Percentiles rank a stretch among this genome's conserved stretches.
phyloP scores from a whole-genome alignment of 805 yeast species.

The Metschnikowia henanensis region DNA sequence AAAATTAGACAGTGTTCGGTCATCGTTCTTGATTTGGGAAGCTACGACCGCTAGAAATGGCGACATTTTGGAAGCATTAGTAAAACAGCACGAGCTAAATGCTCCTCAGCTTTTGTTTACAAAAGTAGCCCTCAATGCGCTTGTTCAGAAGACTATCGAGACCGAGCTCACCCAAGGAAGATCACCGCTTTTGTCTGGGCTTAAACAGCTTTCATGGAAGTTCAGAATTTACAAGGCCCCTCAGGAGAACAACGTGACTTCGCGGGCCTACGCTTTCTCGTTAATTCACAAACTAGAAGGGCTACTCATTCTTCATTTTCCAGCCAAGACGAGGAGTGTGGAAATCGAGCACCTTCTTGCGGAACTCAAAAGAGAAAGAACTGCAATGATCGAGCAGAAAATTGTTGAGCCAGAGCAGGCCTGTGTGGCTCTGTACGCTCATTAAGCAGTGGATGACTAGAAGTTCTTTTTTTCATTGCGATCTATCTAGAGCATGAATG shows the following conservation, averaged over 20 bases:
- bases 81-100: constrained; percentile 18
- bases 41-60: constrained; percentile 22
- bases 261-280: constrained; percentile 16
- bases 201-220: constrained; percentile 34
- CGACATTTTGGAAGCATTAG: constrained; percentile 17
- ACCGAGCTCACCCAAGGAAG: constrained; percentile 14
- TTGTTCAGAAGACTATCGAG: constrained; percentile 17
- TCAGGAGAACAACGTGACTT: constrained; percentile 9
- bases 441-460: background rate
- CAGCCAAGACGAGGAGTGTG: background rate
- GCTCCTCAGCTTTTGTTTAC: constrained; percentile 28
- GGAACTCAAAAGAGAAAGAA: constrained; percentile 6
- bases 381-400: constrained; percentile 7
- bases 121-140: constrained; percentile 18
- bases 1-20: constrained; percentile 21
- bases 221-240: constrained; percentile 24
- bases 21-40: constrained; percentile 41
- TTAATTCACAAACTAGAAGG: constrained; percentile 15
- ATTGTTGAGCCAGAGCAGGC: background rate
- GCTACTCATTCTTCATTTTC: constrained; percentile 6
- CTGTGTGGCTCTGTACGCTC: constrained; percentile 4
- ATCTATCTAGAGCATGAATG: too few species aligned
- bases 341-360: constrained; percentile 2
- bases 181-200: constrained; percentile 25
- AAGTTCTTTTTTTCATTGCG: too few species aligned